Percentiles rank a stretch among this genome's conserved stretches.
Conservation (phyloP, 2,329 filamentous ascomycete genomes). For the Colletotrichum sp. region DNA sequence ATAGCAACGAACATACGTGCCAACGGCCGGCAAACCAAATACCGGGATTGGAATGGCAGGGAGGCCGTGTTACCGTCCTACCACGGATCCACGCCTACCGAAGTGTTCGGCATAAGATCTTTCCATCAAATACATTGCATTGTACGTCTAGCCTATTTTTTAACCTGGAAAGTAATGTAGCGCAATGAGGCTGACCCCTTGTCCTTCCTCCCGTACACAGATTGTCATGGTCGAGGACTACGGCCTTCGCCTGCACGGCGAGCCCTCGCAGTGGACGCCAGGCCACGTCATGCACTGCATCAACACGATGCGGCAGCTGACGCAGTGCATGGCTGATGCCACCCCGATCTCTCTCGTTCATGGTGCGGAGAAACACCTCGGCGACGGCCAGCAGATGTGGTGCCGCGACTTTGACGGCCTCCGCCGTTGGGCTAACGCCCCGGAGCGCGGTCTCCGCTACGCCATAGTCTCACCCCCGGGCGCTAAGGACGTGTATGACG, state of each 20-base stretch:
- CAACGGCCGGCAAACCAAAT: background rate
- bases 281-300: background rate
- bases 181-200: background rate
- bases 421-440: slow-evolving; percentile 8
- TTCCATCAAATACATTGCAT: background rate
- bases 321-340: background rate
- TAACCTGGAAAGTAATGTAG: background rate
- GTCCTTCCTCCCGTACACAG: background rate
- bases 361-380: background rate
- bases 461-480: background rate
- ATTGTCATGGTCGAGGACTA: slow-evolving; percentile 1
- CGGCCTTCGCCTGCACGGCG: background rate
- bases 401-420: background rate
- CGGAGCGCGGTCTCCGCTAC: slow-evolving; percentile 22
- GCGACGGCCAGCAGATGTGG: background rate
- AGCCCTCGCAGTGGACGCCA: background rate
- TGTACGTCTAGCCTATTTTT: background rate
- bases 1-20: background rate
- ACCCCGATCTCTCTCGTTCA: background rate
- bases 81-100: background rate
- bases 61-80: background rate
- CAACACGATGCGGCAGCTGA: background rate
- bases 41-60: background rate
- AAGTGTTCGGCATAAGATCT: background rate
- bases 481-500: background rate